Conservation (phyloP, 805 yeast species). For the Candida adriatica region DNA sequence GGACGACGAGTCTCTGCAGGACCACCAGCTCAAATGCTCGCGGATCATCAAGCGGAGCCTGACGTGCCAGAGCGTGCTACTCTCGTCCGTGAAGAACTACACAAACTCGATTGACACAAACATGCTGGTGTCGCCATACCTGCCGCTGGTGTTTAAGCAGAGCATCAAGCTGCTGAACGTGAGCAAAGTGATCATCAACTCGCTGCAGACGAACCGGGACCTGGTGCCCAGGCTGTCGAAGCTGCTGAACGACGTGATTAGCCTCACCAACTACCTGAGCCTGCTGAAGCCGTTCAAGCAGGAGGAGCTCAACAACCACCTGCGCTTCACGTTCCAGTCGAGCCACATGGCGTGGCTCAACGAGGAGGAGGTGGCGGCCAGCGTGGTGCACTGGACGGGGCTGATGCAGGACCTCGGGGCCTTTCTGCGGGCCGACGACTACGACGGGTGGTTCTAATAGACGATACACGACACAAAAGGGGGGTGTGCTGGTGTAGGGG, state of each 20-base stretch:
- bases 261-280: conserved; percentile 21
- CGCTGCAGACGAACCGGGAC: conserved; percentile 22
- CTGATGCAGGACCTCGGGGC: conserved; percentile 19
- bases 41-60: conserved; percentile 29
- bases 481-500: not conserved
- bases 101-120: conserved; percentile 21
- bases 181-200: conserved; percentile 23
- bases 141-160: conserved; percentile 26
- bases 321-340: conserved; percentile 18
- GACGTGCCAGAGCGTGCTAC: conserved; percentile 8
- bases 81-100: conserved; percentile 12
- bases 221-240: conserved; percentile 18
- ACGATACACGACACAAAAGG: not conserved
- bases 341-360: conserved; percentile 17
- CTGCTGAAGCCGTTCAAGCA: conserved; percentile 24
- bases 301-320: conserved; percentile 19
- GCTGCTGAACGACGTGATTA: conserved; percentile 22
- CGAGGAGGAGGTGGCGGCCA: conserved; percentile 9
- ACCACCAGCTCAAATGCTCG: conserved; percentile 33
- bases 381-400: conserved; percentile 15
- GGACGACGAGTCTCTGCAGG: conserved; percentile 27
- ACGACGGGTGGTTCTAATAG: conserved; percentile 22
- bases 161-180: conserved; percentile 21
- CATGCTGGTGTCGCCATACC: conserved; percentile 19
- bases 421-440: conserved; percentile 16